phyloP scores from a whole-genome alignment of 176 grass and related monocot genomes.

The Hsuehochloa calcarea region DNA sequence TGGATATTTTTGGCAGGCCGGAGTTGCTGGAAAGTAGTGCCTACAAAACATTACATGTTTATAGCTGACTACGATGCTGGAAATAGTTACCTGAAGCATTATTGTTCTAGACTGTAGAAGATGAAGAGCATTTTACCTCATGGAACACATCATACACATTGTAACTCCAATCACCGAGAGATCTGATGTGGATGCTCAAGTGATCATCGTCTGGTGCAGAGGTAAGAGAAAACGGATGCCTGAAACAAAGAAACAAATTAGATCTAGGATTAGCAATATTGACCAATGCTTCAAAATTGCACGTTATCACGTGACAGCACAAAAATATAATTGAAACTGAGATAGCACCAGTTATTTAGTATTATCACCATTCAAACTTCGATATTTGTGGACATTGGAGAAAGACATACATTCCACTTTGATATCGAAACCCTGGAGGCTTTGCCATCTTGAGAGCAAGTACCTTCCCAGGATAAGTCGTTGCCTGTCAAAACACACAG shows the following conservation, averaged over 20 bases:
- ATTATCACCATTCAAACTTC: conserved; percentile 61
- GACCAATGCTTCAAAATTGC: not conserved
- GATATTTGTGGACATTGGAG: conserved; percentile 65
- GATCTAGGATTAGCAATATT: not conserved
- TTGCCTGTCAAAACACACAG: conserved; percentile 39
- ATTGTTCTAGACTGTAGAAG: not conserved
- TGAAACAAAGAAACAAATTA: conserved; percentile 18
- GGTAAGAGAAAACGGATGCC: conserved; percentile 77
- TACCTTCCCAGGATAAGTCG: conserved; percentile 56
- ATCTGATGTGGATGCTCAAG: conserved; percentile 66
- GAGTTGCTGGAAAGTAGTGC: conserved; percentile 38
- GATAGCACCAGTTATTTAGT: not conserved
- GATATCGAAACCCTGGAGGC: conserved; percentile 49
- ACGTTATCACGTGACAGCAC: not conserved
- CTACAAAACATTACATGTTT: conserved; percentile 29
- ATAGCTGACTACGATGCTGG: not conserved
- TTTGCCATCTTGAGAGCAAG: conserved; percentile 57
- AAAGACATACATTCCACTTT: conserved; percentile 72
- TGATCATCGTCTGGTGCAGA: conserved; percentile 70
- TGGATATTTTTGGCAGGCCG: conserved; percentile 48
- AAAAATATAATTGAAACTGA: not conserved
- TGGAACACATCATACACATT: conserved; percentile 62
- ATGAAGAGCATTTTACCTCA: conserved; percentile 31
- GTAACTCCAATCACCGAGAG: conserved; percentile 76
- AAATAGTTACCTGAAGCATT: conserved; percentile 9